phyloP scores from a whole-genome alignment of 140 eudicot genomes.

The Flaveria floridana region DNA sequence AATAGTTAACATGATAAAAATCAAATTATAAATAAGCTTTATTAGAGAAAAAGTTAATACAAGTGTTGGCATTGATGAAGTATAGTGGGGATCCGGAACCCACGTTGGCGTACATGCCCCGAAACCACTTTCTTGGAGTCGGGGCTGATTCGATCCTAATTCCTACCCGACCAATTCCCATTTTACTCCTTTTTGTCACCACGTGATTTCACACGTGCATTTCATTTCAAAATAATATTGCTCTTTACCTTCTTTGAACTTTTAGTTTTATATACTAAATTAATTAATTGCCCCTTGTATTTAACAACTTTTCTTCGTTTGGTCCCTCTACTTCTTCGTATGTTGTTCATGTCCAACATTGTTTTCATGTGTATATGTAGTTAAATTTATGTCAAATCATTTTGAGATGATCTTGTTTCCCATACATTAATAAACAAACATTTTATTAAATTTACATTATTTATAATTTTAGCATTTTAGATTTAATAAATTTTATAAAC shows the following conservation, averaged over 20 bases:
- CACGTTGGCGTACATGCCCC: slow-evolving; percentile 42
- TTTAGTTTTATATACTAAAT: too few relatives aligned
- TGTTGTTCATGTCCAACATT: neutral
- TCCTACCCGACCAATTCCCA: slow-evolving; percentile 52
- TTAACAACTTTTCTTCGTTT: neutral
- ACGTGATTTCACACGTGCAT: slow-evolving; percentile 53
- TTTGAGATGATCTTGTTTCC: too few relatives aligned
- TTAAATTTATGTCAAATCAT: too few relatives aligned
- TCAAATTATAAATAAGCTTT: too few relatives aligned
- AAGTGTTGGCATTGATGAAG: slow-evolving; percentile 8
- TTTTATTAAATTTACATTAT: too few relatives aligned
- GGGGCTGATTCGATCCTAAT: slow-evolving; percentile 39
- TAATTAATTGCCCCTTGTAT: neutral
- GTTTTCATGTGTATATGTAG: too few relatives aligned
- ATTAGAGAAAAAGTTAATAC: neutral
- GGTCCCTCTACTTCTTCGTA: slow-evolving; percentile 21
- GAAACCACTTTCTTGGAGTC: slow-evolving; percentile 49
- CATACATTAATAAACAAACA: too few relatives aligned
- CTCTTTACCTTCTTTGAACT: neutral
- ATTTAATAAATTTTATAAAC: too few relatives aligned
- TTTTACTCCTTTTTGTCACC: slow-evolving; percentile 44
- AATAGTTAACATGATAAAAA: too few relatives aligned
- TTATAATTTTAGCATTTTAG: too few relatives aligned
- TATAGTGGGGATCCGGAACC: slow-evolving; percentile 34
- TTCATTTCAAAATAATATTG: slow-evolving; percentile 5